Base-by-base conservation (phyloP, 2,329 filamentous ascomycete genomes). In the Fusarium tupiense region DNA sequence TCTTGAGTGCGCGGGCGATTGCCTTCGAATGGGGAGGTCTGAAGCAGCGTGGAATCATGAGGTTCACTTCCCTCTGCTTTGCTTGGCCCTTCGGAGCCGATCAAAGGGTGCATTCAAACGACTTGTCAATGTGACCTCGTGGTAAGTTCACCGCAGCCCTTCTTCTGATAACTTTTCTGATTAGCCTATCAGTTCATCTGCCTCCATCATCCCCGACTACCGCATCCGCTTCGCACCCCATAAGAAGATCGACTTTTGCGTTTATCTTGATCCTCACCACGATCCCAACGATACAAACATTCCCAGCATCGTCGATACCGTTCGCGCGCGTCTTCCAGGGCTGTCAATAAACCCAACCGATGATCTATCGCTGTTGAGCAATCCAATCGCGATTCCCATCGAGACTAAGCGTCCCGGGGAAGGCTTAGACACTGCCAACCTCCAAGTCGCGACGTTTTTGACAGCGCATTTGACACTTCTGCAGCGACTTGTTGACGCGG, bases 241-340 rank as follows among this genome's bases (percentile, higher is more conserved):
- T 11, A 57, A 57, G n/a, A 71, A 67, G 26, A 72, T 72, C n/a
- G 70, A 73, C 46, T 67, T 49, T 10, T 71, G 61, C 46, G 49
- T 61, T 6, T 70, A 50, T 24, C 5, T 64, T 47, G 20, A 69
- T 10, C 35, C 35, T 7, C 31, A 24, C 13, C 7, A 64, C 24
- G 59, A 65, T 6, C 9, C 29, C 7, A 22, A 29, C 31, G 56
- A 67, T 11, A 4, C 2, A 9, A 14, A 31, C 1, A 60, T 60
- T 0, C 19, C 49, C 6, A n/a, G 12, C 10, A 19, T 6, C 12
- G 14, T 61, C 4, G 29, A 64, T 1, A 26, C 10, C 8, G 17
- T 61, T 22, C 53, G 46, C 4, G 33, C 44, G 13, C 22, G 20
- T 10, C 49, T 64, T 14, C 44, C 37, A 2, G 29, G 44, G 0